Base-by-base conservation (phyloP, 1,139 yeast species). In the Taiozyma sp. region DNA sequence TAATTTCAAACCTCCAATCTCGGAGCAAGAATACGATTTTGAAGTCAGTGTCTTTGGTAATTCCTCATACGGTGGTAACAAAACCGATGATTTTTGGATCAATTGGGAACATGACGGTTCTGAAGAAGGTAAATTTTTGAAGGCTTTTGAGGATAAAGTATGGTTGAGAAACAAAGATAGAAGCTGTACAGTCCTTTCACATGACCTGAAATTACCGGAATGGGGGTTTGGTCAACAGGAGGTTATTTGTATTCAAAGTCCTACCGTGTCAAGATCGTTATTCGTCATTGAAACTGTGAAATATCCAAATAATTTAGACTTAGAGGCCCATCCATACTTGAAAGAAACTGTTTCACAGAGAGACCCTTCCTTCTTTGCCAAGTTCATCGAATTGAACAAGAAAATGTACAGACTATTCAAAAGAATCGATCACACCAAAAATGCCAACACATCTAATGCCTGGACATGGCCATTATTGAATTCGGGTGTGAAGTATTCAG, bases 221-320 rank as follows among this genome's bases (percentile, higher is more conserved):
- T 85, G 90, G 89, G 95, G 83, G 0, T 73, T 73, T 55, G 72
- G 73, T 35, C 95, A 86, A 60, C 83, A 82, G 64, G 96, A 89
- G 68, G 88, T 88, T 3, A 68, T 85, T 24, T 89, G 96, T 66
- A 76, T 86, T 37, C 78, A 79, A 43, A 78, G 77, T 37, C 89
- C 95, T 13, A 78, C 78, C 3, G 66, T 72, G 37, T 75, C 78
- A 13, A 77, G 81, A 58, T 73, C 91, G 0, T 66, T 78, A 44
- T 88, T 95, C 83, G 77, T 72, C 56, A 71, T 88, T 46, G 95
- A 87, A 57, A 68, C 68, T 52, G 82, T 82, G 57, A 66, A 69
- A n/a, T 85, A 82, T 62, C 85, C 87, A 59, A 22, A 71, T 9
- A 72, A 68, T 24, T 57, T 68, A 14, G 67, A 71, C 42, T 53